Conservation (phyloP, 164 flowering plant species). For the Berberis thunbergii region DNA sequence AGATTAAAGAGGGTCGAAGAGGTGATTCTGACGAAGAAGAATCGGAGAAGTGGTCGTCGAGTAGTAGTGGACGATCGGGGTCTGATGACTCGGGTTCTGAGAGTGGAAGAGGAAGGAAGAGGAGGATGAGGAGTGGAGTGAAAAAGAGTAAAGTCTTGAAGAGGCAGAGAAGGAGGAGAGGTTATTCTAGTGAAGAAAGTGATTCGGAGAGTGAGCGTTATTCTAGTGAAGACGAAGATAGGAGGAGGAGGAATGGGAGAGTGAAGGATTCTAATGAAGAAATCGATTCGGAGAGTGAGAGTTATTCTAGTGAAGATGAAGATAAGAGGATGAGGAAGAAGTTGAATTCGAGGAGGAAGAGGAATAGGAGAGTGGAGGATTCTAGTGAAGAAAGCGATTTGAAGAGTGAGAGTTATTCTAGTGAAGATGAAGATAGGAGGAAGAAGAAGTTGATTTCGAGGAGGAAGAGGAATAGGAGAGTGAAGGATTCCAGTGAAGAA, state of each 20-base stretch:
- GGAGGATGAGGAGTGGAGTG: no score
- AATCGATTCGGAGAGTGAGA: no score
- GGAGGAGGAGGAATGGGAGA: constrained; percentile 7
- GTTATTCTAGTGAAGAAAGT: constrained; percentile 6
- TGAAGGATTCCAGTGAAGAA: constrained; percentile 12
- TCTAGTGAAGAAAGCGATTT: no score
- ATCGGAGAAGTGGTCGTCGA: no score
- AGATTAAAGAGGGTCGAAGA: no score
- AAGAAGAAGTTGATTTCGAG: neutral
- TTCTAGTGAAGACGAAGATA: no score
- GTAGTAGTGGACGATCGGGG: no score
- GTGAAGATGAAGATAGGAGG: constrained; percentile 18
- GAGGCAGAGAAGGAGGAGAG: neutral
- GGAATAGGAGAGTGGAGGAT: constrained; percentile 11
- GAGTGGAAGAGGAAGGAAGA: no score
- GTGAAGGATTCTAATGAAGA: neutral
- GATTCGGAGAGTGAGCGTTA: neutral
- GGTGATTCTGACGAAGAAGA: no score
- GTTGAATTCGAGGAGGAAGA: neutral
- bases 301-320: no score
- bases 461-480: constrained; percentile 14
- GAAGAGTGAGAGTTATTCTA: constrained; percentile 20
- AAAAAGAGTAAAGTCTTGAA: constrained; percentile 7
- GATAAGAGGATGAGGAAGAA: no score
- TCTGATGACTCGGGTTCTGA: no score